phyloP scores from a whole-genome alignment of 106 monocot genomes.

The Chionographis japonica region DNA sequence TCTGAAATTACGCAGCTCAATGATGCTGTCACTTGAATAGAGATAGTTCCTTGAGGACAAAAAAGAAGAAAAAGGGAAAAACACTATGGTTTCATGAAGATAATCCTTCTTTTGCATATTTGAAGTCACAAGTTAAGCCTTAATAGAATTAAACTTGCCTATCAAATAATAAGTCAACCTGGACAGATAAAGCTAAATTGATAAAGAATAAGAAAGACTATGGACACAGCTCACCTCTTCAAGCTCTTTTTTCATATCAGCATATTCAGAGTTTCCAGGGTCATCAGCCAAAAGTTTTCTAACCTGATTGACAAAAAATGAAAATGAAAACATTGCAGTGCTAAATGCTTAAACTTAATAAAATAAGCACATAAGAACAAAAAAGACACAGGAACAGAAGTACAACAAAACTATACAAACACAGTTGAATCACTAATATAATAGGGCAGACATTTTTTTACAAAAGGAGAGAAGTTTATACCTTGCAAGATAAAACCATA shows the following conservation, averaged over 20 bases:
- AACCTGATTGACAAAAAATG: conserved; percentile 46
- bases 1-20: conserved; percentile 16
- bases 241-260: conserved; percentile 92
- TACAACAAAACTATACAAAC: not conserved
- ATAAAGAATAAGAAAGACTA: too few species aligned
- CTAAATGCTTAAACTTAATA: not conserved
- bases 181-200: too few species aligned
- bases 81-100: conserved; percentile 11
- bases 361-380: conserved; percentile 4
- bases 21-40: conserved; percentile 30
- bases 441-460: too few species aligned
- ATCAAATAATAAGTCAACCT: not conserved
- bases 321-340: too few species aligned
- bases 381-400: not conserved
- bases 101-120: too few species aligned
- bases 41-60: conserved; percentile 34
- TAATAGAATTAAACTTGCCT: not conserved
- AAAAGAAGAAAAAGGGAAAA: conserved; percentile 20
- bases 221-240: conserved; percentile 56
- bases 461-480: too few species aligned
- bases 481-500: too few species aligned
- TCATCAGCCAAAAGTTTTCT: conserved; percentile 66
- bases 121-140: not conserved
- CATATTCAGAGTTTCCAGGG: conserved; percentile 85
- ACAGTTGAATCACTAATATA: too few species aligned